These are phyloP conservation scores for Acacia pycnantha DNA, from an alignment of 331 rosid species.

Conservation along the genomic window DNA sequence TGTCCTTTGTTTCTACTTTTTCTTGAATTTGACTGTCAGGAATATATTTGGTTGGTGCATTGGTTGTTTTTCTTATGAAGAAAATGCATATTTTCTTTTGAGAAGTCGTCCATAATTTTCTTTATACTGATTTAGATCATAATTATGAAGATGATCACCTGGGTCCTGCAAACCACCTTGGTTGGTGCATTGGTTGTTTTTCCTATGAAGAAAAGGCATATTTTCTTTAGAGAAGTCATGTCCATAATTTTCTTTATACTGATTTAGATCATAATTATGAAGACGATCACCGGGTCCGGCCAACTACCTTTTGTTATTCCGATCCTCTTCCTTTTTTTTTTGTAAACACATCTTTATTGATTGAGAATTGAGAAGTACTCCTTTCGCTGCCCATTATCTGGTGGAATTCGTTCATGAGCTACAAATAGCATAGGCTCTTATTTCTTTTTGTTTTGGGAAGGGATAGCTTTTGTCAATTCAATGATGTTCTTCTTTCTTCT, in stretches of 20 bases:
- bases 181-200: slow-evolving; percentile 5
- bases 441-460: neutral
- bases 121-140: neutral
- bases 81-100: slow-evolving; percentile 1
- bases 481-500: slow-evolving; percentile 6
- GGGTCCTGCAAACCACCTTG: neutral
- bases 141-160: neutral
- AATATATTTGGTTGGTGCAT: slow-evolving; percentile 5
- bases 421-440: neutral
- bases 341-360: neutral
- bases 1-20: neutral
- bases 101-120: neutral
- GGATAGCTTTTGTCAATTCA: neutral
- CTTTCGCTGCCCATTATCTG: neutral
- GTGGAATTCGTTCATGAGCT: neutral
- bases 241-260: neutral
- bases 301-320: neutral
- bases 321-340: neutral
- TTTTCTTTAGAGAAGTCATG: slow-evolving; percentile 1
- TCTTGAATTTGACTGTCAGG: slow-evolving; percentile 18
- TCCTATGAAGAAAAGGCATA: neutral
- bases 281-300: neutral
- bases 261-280: neutral
- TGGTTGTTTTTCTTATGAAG: neutral
- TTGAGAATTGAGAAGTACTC: neutral